These are phyloP conservation scores for Leucosporidium creatinivorum DNA, from an alignment of 768 basidiomycete species.

Conservation along the genomic window DNA sequence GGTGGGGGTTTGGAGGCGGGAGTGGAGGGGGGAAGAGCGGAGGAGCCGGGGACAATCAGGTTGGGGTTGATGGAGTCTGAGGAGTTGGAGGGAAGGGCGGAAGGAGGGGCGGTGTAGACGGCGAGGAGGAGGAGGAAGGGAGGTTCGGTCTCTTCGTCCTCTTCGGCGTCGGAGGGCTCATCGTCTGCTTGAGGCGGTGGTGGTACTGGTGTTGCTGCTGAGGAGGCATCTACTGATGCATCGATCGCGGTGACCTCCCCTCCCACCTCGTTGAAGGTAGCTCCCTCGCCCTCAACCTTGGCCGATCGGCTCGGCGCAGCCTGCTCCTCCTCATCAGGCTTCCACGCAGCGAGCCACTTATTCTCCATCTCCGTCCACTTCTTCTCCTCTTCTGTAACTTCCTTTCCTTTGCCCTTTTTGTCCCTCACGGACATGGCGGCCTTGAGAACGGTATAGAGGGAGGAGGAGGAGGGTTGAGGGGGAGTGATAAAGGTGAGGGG, in stretches of 20 bases:
- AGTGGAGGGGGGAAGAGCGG: background rate
- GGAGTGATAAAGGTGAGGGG: background rate
- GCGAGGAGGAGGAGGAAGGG: conserved; percentile 30
- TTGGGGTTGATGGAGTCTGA: background rate
- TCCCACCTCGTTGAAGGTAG: too few species aligned
- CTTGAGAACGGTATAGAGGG: conserved; percentile 8
- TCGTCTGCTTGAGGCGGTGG: too few species aligned
- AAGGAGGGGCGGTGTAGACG: conserved; percentile 3
- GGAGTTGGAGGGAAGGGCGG: background rate
- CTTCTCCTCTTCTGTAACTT: conserved; percentile 16
- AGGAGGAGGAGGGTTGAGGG: conserved; percentile 2
- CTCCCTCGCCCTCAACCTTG: background rate
- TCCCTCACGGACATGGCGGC: conserved; percentile 7
- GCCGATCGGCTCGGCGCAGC: too few species aligned
- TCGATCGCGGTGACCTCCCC: too few species aligned
- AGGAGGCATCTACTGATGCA: background rate
- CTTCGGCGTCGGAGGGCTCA: conserved; percentile 5
- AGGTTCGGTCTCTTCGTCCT: conserved; percentile 7
- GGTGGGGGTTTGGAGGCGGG: background rate
- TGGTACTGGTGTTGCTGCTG: too few species aligned
- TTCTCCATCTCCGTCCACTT: background rate
- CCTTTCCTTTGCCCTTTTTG: conserved; percentile 27
- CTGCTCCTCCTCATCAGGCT: too few species aligned
- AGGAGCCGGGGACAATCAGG: background rate
- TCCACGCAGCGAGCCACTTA: conserved; percentile 15